Base-by-base conservation (phyloP, 1,284 basidiomycete genomes). In the Marasmius fiardii region DNA sequence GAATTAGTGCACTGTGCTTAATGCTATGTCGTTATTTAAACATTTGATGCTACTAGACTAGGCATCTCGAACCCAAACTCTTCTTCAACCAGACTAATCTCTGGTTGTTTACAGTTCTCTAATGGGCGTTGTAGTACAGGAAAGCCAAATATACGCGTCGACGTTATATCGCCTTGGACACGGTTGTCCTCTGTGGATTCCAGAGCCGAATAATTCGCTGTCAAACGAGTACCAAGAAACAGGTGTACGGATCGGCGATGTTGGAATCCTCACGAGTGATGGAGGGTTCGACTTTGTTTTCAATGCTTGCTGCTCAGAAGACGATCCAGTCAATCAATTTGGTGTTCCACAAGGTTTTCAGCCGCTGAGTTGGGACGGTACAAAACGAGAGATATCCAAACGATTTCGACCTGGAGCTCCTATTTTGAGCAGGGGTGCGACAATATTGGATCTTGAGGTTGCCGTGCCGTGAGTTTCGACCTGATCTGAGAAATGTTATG, bases 171-270 rank as follows among this genome's bases (percentile, higher is more conserved):
- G 28, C n/a, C 44, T 49, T 28, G 45, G 51, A 16, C 53, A 59
- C 21, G 70, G 69, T 4, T 68, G 65, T 51, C 68, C 68, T 3
- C 55, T 71, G 21, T 68, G 65, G 67, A 56, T 61, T 5, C 68
- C 70, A 4, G 62, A 67, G 49, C 64, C 64, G 8, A 58, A 58
- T 31, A 56, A 49, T 23, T 51, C 43, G 23, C 56, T 67, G 21
- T 56, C 61, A 3, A 43, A 53, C 18, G 60, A 60, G 33, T 64
- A 64, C 54, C 58, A 55, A 47, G 57, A 55, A 0, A 53, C 61
- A 43, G 65, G 64, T 0, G 60, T 67, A 33, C 57, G 53, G 18
- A 68, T 70, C 8, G 65, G 68, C 5, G 67, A 71, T 55, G 58
- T 63, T 18, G 61, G 61, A 4, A 41, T 61, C 12, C 21, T 63